phyloP scores from a whole-genome alignment of 352 stramenopile genomes.

The Globisporangium emineosum region DNA sequence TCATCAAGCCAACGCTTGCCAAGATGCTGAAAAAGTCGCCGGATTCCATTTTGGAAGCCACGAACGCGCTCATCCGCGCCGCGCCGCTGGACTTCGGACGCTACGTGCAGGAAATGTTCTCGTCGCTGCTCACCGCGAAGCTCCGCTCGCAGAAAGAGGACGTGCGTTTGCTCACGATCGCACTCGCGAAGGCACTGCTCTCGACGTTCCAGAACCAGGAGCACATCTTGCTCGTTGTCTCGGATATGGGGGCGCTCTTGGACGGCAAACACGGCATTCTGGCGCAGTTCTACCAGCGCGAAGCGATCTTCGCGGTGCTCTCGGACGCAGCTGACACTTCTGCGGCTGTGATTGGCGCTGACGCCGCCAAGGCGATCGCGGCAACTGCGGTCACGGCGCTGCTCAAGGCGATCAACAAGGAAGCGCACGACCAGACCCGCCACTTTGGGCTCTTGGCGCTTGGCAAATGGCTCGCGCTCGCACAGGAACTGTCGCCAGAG shows the following conservation, averaged over 20 bases:
- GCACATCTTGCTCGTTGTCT: constrained; percentile 53
- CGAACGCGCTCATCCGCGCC: constrained; percentile 44
- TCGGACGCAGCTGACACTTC: constrained; percentile 46
- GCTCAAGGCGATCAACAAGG: constrained; percentile 75
- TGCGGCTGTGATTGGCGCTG: constrained; percentile 17
- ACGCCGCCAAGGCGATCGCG: constrained; percentile 47
- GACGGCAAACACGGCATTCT: constrained; percentile 83
- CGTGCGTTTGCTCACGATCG: constrained; percentile 52
- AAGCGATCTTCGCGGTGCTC: constrained; percentile 67
- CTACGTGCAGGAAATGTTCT: constrained; percentile 67
- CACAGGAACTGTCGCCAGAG: constrained; percentile 44
- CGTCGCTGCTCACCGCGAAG: constrained; percentile 64
- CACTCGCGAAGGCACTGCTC: constrained; percentile 47
- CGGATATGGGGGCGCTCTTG: constrained; percentile 52
- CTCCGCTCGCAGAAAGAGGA: constrained; percentile 82
- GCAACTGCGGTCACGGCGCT: constrained; percentile 43
- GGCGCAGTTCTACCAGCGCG: constrained; percentile 87
- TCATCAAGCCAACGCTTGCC: constrained; percentile 58
- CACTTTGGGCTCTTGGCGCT: constrained; percentile 67
- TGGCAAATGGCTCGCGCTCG: constrained; percentile 69
- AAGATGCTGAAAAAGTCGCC: constrained; percentile 85
- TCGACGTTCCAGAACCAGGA: constrained; percentile 46
- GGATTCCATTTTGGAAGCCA: constrained; percentile 67
- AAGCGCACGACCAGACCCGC: constrained; percentile 81
- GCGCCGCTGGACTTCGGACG: constrained; percentile 61